Conservation (phyloP, 345 rosid species). For the Eucalyptus cloeziana region DNA sequence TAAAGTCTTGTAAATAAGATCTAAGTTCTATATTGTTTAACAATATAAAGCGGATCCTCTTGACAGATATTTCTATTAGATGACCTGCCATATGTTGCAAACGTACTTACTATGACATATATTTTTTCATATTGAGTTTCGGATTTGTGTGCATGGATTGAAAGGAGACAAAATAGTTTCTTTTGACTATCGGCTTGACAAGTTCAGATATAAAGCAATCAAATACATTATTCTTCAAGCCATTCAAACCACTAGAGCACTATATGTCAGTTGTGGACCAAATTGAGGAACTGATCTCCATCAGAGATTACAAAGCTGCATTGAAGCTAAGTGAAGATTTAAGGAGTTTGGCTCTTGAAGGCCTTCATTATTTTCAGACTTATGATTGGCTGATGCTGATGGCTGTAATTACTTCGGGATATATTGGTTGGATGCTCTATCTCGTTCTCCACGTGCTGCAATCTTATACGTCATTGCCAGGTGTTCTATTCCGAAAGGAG, state of each 20-base stretch:
- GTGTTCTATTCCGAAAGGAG: slow-evolving; percentile 35
- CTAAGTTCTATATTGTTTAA: not conserved
- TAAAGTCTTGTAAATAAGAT: not conserved
- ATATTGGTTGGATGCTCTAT: slow-evolving; percentile 85
- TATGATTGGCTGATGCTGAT: slow-evolving; percentile 96
- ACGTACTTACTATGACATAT: not conserved
- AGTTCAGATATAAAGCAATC: slow-evolving; percentile 64
- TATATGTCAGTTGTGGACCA: slow-evolving; percentile 30
- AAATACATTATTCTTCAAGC: slow-evolving; percentile 65
- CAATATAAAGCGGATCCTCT: not conserved
- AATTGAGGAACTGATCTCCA: slow-evolving; percentile 54
- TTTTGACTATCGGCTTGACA: slow-evolving; percentile 28
- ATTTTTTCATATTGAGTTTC: not conserved
- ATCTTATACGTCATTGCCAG: slow-evolving; percentile 61
- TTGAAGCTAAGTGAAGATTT: slow-evolving; percentile 58
- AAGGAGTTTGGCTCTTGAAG: slow-evolving; percentile 76
- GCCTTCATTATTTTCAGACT: slow-evolving; percentile 91
- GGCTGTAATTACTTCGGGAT: slow-evolving; percentile 78
- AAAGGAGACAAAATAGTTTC: not conserved
- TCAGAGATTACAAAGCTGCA: slow-evolving; percentile 47
- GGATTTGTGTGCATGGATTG: not conserved
- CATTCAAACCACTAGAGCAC: slow-evolving; percentile 58
- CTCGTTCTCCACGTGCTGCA: slow-evolving; percentile 80
- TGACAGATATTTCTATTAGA: not conserved
- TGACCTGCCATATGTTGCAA: not conserved